Conservation (phyloP, 2,329 filamentous ascomycete genomes). For the Colletotrichum noveboracense region DNA sequence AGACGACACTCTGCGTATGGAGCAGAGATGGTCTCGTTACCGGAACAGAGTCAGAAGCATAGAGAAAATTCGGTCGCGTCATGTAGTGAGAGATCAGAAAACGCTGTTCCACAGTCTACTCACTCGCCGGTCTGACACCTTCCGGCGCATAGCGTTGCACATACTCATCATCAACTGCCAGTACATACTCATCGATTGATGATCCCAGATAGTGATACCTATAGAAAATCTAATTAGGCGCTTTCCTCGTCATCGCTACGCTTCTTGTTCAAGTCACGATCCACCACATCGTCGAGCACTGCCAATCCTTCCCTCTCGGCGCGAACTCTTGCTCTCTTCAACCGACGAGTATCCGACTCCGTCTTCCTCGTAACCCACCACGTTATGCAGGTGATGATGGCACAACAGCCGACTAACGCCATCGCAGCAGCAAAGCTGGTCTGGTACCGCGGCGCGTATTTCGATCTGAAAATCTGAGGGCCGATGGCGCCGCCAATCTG, state of each 20-base stretch:
- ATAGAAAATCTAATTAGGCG: background rate
- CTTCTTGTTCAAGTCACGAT: constrained; percentile 22
- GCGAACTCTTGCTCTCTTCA: constrained; percentile 45
- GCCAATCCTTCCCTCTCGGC: constrained; percentile 45
- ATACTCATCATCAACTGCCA: background rate
- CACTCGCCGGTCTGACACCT: background rate
- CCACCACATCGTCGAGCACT: constrained; percentile 47
- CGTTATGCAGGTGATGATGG: constrained; percentile 42
- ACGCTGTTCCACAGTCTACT: background rate
- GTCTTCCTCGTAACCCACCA: constrained; percentile 51
- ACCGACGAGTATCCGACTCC: constrained; percentile 46
- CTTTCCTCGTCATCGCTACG: background rate
- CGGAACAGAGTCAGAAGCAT: background rate
- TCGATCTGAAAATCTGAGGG: constrained; percentile 49
- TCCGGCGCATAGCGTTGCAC: background rate
- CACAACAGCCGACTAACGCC: constrained; percentile 47
- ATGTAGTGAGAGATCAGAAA: background rate
- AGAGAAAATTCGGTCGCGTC: background rate
- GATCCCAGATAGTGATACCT: background rate
- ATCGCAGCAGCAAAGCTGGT: constrained; percentile 48
- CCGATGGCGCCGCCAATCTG: constrained; percentile 54
- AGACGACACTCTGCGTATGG: background rate
- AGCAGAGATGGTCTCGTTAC: background rate
- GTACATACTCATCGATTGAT: background rate
- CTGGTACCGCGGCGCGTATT: constrained; percentile 50